These are phyloP conservation scores for Xylaria sp. DNA, from an alignment of 2,329 filamentous ascomycete species.

Conservation along the genomic window DNA sequence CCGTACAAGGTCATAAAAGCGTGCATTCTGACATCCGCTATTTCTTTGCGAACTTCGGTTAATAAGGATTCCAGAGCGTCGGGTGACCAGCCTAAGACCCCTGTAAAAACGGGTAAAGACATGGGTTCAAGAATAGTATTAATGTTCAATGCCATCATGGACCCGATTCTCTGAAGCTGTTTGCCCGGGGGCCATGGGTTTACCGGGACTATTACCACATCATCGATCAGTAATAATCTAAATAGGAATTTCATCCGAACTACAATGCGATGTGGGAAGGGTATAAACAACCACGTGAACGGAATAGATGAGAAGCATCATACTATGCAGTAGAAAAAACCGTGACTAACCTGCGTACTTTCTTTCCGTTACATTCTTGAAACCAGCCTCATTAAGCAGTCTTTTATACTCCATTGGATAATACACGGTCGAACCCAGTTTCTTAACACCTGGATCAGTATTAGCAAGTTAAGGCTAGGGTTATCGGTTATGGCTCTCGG, in stretches of 20 bases:
- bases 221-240: constrained; percentile 19
- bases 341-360: constrained; percentile 38
- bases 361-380: constrained; percentile 37
- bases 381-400: constrained; percentile 38
- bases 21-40: constrained; percentile 41
- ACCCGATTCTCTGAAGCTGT: constrained; percentile 45
- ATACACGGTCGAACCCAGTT: constrained; percentile 47
- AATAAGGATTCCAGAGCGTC: constrained; percentile 38
- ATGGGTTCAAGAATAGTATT: constrained; percentile 43
- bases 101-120: constrained; percentile 40
- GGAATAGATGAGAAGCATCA: background rate
- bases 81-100: constrained; percentile 41
- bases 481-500: background rate
- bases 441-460: constrained; percentile 39
- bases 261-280: background rate
- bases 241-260: background rate
- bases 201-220: constrained; percentile 39
- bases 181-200: constrained; percentile 49
- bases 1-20: constrained; percentile 46
- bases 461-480: constrained; percentile 16
- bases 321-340: background rate
- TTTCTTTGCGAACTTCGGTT: constrained; percentile 41
- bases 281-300: background rate
- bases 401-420: constrained; percentile 44
- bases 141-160: constrained; percentile 47